A percentile compares a stretch with the other conserved stretches of the same genome.
phyloP scores from a whole-genome alignment of 768 basidiomycete species.

The Cystofilobasidium macerans region DNA sequence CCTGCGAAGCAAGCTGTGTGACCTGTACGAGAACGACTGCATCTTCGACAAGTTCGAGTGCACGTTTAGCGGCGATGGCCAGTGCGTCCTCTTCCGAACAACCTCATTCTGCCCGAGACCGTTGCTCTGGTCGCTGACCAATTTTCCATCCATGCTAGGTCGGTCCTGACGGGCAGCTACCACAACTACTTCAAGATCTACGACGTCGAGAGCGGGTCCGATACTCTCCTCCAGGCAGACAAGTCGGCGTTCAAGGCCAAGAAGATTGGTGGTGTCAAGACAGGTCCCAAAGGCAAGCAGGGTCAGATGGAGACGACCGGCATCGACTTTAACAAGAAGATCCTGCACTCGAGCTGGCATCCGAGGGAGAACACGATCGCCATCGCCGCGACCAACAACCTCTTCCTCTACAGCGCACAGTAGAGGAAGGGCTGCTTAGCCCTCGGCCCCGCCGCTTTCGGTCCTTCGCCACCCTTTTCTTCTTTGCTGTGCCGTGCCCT shows the following conservation, averaged over 20 bases:
- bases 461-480: too few species aligned
- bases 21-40: constrained; percentile 98
- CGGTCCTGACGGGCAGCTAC: constrained; percentile 97
- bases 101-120: neutral
- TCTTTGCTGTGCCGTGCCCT: too few species aligned
- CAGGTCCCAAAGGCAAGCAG: constrained; percentile 49
- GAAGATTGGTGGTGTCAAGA: constrained; percentile 72
- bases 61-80: constrained; percentile 92
- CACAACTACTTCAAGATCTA: constrained; percentile 99
- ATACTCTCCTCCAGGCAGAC: constrained; percentile 92
- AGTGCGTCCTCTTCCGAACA: constrained; percentile 43
- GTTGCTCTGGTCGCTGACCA: neutral
- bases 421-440: too few species aligned
- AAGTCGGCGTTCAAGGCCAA: constrained; percentile 99
- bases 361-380: constrained; percentile 96
- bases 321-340: constrained; percentile 93
- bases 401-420: constrained; percentile 51
- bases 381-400: constrained; percentile 92
- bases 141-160: constrained; percentile 44
- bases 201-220: constrained; percentile 58
- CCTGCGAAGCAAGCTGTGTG: constrained; percentile 90
- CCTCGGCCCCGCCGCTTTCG: too few species aligned
- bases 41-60: constrained; percentile 99
- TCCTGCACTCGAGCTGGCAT: constrained; percentile 70
- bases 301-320: constrained; percentile 62